These are phyloP conservation scores for Chernovozyma aurita DNA, from an alignment of 1,139 yeast genomes.

Conservation along the genomic window DNA sequence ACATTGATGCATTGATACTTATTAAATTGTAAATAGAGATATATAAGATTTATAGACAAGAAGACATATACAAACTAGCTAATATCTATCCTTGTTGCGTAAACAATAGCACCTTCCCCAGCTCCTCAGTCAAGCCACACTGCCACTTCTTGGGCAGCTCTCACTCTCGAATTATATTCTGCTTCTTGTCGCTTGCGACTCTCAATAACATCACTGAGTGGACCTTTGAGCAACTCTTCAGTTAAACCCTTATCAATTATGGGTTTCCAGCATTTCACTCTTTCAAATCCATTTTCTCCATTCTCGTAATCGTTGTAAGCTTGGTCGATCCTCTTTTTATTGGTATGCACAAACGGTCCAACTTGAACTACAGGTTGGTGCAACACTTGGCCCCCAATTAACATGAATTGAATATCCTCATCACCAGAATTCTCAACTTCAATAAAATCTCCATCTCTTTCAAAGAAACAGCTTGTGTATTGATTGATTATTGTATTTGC, in stretches of 20 bases:
- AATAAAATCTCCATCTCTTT: conserved; percentile 58
- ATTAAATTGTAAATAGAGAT: no score
- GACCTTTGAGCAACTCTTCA: conserved; percentile 35
- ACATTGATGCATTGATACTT: no score
- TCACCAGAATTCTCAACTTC: conserved; percentile 39
- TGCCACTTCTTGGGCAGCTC: not conserved
- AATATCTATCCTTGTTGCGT: no score
- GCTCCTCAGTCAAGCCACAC: no score
- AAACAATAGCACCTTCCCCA: no score
- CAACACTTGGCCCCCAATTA: conserved; percentile 73
- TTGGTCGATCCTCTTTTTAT: conserved; percentile 56
- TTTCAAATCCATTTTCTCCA: conserved; percentile 71
- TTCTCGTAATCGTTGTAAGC: conserved; percentile 70
- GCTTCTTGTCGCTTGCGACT: conserved; percentile 25
- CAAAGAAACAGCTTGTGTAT: conserved; percentile 57
- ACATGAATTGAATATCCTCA: conserved; percentile 48
- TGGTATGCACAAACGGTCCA: conserved; percentile 83
- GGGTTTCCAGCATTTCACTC: conserved; percentile 63
- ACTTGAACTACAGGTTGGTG: conserved; percentile 80
- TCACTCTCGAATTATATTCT: not conserved
- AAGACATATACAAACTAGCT: no score
- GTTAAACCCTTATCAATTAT: conserved; percentile 62
- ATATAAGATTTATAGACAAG: no score
- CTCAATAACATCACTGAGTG: conserved; percentile 31
- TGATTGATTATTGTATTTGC: conserved; percentile 26